Evolutionary conservation across 2,329 filamentous ascomycete genomes (phyloP), one percentile per base, ranked within the genome.

Genomic region (Cladosporium halotolerans): DNA sequence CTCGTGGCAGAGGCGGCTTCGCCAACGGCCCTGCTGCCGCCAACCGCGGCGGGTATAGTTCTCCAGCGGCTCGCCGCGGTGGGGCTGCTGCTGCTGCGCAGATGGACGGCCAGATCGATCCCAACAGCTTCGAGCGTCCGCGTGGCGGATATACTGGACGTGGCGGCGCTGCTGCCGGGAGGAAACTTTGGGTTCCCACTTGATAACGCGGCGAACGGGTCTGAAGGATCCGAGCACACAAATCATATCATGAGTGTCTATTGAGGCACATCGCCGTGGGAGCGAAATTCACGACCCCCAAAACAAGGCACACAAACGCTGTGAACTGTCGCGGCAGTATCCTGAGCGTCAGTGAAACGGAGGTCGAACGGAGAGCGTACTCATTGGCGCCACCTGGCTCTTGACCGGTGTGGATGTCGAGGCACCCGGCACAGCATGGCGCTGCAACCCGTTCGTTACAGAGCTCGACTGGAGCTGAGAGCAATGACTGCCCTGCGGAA

Each of bases 61-160:
- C 44, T 3, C 44, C 57, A 11, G 48, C 45, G 36, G 38, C 38
- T 18, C 51, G 53, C 38, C 49, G 46, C 11, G 55, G 51, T 6
- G 45, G 45, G 8, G 55, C 52, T 46, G 44, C 53, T 9, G 39
- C 48, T 23, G 54, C 53, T 52, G 44, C 53, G 7, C 51, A 46
- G 11, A 47, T 54, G 9, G 57, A 55, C 14, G 57, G 62, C 9
- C 66, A 66, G 38, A 70, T 71, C 43, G 69, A 71, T 43, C 69
- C 69, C 4, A 64, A 69, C 54, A 69, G 66, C 48, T 71, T 69
- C 57, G 55, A 60, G 11, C 60, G 69, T 31, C 69, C 68, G 11
- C 63, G 66, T n/a, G 53, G 58, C 31, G 61, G 60, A 3, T 55
- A 57, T 33, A 57, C 55, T 28, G 58, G 58, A 93, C 39, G 52